Base-by-base conservation (phyloP, 164 flowering plant species). In the Pachysandra terminalis region DNA sequence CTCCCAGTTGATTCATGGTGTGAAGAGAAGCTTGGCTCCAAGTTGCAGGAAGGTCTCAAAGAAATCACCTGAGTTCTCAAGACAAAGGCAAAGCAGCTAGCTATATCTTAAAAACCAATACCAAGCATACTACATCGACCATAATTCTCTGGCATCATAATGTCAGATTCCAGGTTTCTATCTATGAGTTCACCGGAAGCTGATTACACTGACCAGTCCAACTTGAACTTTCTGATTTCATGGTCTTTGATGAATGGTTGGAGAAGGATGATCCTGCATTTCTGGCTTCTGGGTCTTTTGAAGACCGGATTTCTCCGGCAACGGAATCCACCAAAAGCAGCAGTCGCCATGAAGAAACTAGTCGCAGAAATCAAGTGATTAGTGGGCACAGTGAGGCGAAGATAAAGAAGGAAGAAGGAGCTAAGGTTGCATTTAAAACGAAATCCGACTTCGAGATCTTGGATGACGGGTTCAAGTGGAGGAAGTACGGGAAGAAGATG, bases 401-500 rank as follows among this genome's bases (percentile, higher is more conserved):
- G 65, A 70, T 28, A 58, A 73, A 55, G 71, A 77, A 59, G 62
- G 74, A 71, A 40, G 75, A 10, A 0, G 75, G 65, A 70, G 75
- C 74, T 19, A 76, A 76, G 67, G 73, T 78, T 64, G 84, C 85
- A 55, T 85, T 85, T 72, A 85, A 67, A 61, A 81, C 81, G 28
- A 70, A 75, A 70, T 81, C 89, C 3, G 85, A 77, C 48, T 28
- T 81, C 45, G 89, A 85, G 65, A 64, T 80, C 54, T 59, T 85
- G 56, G 82, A 85, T 49, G 89, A 85, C 66, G 89, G 89, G 5
- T 85, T 57, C 76, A 85, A 64, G 69, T 85, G 89, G 89, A 83
- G 85, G 71, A 85, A 85, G 70, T 85, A 85, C 52, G 89, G 89
- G 22, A 85, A 85, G 69, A 85, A 85, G 68, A 81, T 77, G 86